Evolutionary conservation across 2,329 filamentous ascomycete species (phyloP).

Genomic region (Xylaria sp.): DNA sequence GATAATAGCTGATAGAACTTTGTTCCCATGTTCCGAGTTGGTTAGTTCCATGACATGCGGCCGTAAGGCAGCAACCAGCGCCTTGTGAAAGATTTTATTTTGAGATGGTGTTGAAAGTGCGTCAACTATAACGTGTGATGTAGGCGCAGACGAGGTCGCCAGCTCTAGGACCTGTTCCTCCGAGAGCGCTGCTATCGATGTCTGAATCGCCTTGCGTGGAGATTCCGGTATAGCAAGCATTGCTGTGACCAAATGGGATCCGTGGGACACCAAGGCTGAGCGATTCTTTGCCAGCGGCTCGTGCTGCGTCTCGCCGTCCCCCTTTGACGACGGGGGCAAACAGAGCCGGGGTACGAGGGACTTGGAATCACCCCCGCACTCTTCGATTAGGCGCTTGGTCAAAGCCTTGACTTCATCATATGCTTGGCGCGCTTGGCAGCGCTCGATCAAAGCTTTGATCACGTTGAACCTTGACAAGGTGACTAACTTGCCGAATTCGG

Average conservation of each 20-base stretch:
- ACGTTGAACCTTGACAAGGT: slow-evolving; percentile 78
- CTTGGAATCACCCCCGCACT: slow-evolving; percentile 54
- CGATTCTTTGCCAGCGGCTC: slow-evolving; percentile 61
- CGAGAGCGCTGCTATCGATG: slow-evolving; percentile 67
- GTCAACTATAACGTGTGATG: slow-evolving; percentile 57
- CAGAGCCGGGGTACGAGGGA: slow-evolving; percentile 58
- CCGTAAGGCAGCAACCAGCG: slow-evolving; percentile 54
- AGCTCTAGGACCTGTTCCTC: slow-evolving; percentile 65
- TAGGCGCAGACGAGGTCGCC: slow-evolving; percentile 60
- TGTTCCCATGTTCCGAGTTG: slow-evolving; percentile 56
- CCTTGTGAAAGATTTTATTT: slow-evolving; percentile 62
- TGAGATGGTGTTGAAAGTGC: slow-evolving; percentile 55
- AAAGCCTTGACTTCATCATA: slow-evolving; percentile 57
- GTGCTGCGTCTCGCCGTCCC: slow-evolving; percentile 43
- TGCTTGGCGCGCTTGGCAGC: slow-evolving; percentile 72
- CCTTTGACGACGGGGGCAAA: slow-evolving; percentile 46
- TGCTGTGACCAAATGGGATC: slow-evolving; percentile 78
- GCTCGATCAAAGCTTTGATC: slow-evolving; percentile 81
- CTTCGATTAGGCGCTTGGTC: slow-evolving; percentile 54
- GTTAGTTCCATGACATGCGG: slow-evolving; percentile 55
- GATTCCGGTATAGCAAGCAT: slow-evolving; percentile 77
- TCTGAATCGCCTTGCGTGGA: slow-evolving; percentile 73
- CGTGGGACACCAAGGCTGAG: slow-evolving; percentile 66
- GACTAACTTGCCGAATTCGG: slow-evolving; percentile 75
- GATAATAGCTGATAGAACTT: slow-evolving; percentile 56